These are phyloP conservation scores for Chaetomium fimeti DNA, from an alignment of 495 filamentous ascomycete species.

Conservation along the genomic window DNA sequence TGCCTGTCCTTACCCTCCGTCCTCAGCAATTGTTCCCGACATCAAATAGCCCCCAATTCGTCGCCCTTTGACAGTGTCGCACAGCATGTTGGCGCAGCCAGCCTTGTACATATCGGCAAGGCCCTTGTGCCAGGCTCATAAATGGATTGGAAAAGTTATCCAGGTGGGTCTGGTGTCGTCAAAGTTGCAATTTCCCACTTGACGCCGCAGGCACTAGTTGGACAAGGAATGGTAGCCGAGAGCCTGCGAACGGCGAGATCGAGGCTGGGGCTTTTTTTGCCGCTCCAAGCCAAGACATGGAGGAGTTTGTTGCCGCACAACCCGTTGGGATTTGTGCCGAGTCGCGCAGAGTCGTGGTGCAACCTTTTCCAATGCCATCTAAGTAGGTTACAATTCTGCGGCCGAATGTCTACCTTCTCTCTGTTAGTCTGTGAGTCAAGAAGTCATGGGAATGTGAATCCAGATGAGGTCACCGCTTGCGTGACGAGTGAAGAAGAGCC, in stretches of 20 bases:
- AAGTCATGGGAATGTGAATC: no score
- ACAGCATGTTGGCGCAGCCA: no score
- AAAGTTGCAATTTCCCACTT: conserved; percentile 11
- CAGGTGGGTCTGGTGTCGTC: no score
- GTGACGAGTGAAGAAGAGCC: neutral
- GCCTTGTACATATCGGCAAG: neutral
- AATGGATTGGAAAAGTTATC: neutral
- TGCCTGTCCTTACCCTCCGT: no score
- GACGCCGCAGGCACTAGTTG: conserved; percentile 9
- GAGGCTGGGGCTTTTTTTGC: neutral
- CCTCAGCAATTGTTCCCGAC: neutral
- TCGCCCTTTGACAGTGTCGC: no score
- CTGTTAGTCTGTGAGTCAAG: no score
- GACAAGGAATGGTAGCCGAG: conserved; percentile 15
- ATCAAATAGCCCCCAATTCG: neutral
- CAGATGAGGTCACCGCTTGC: neutral
- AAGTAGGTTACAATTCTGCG: no score
- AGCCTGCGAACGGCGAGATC: neutral
- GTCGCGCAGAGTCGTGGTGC: neutral
- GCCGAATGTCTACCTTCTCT: no score
- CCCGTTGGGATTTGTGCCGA: neutral
- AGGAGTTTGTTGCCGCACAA: conserved; percentile 7
- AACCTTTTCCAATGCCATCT: neutral
- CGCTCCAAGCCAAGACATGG: neutral
- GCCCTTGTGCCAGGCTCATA: neutral